Evolutionary conservation across 75 land plant species (phyloP), one percentile per base, ranked within the genome.

Genomic region (Pinus albicaulis): DNA sequence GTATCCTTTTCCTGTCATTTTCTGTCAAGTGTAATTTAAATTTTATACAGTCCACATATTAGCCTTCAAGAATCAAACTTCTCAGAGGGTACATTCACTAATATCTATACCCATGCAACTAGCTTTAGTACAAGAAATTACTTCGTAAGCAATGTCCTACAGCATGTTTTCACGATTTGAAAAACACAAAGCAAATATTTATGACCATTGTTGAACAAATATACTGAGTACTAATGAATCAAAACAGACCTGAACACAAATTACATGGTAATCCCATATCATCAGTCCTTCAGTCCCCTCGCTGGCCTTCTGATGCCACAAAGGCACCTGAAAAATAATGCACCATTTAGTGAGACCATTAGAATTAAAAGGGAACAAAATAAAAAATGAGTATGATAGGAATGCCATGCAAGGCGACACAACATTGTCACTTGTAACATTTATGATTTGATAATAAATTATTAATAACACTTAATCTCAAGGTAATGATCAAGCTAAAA

Each of bases 261-360:
- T 91, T 5, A 95, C 99, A 89, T 98, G 99, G 75, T 98, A 98
- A 79, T 98, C 99, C 99, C 99, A 98, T 10, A 95, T 71, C 56
- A 95, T 79, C n/a, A 92, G 23, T 12, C 96, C 95, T 76, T 88
- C 95, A 68, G 78, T 77, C 48, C 78, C 77, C 14, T 77, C 73
- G 85, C 98, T 92, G 22, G 90, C 89, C 81, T 87, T 91, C 77
- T 95, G 99, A 77, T 84, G 82, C 99, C 99, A 98, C 24, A 98
- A 34, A 8, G 99, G 99, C 76, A 95, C 72, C 99, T 97, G 77
- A 28, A 81, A n/a, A 48, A 34, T 34, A 41, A 24, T 15, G 41
- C n/a, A 15, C 80, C 55, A 44, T 44, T 55, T 52, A 0, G 3
- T 64, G 14, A 20, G 34, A 12, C 38, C 58, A 19, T 7, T 23